phyloP scores from a whole-genome alignment of 2,329 filamentous ascomycete genomes.

The Trichoderma arundinaceum region DNA sequence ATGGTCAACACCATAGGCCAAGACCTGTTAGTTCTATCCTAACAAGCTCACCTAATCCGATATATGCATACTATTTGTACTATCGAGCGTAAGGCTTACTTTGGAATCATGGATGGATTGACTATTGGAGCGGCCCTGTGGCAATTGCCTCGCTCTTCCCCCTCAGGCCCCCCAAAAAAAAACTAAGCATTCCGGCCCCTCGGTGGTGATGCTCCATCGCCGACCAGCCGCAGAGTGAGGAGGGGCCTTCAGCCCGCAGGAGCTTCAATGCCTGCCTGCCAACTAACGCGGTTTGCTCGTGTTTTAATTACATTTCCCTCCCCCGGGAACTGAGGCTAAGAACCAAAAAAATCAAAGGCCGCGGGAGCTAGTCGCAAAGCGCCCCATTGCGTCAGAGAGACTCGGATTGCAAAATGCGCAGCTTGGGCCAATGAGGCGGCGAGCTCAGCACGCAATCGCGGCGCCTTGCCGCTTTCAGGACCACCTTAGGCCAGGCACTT shows the following conservation, averaged over 20 bases:
- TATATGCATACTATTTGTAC: no score
- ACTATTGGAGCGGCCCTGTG: background rate
- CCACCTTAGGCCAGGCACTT: conserved; percentile 28
- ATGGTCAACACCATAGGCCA: background rate
- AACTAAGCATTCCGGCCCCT: conserved; percentile 25
- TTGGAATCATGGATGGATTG: background rate
- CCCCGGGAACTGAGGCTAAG: background rate
- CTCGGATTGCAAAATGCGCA: conserved; percentile 39
- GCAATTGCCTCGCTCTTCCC: background rate
- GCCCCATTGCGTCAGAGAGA: conserved; percentile 41
- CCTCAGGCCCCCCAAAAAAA: background rate
- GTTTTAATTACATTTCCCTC: no score
- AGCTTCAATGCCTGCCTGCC: background rate
- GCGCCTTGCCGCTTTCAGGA: conserved; percentile 33
- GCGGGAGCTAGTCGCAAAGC: conserved; percentile 30
- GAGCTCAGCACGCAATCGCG: conserved; percentile 41
- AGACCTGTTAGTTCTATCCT: background rate
- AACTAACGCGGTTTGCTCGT: no score
- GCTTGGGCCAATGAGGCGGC: conserved; percentile 37
- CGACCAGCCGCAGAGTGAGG: conserved; percentile 24
- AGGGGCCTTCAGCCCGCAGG: background rate
- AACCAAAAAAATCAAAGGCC: background rate
- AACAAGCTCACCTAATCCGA: no score
- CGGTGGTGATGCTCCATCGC: conserved; percentile 11
- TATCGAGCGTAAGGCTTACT: background rate